Base-by-base conservation (phyloP, 2,329 filamentous ascomycete species). In the Didymella segeticola region DNA sequence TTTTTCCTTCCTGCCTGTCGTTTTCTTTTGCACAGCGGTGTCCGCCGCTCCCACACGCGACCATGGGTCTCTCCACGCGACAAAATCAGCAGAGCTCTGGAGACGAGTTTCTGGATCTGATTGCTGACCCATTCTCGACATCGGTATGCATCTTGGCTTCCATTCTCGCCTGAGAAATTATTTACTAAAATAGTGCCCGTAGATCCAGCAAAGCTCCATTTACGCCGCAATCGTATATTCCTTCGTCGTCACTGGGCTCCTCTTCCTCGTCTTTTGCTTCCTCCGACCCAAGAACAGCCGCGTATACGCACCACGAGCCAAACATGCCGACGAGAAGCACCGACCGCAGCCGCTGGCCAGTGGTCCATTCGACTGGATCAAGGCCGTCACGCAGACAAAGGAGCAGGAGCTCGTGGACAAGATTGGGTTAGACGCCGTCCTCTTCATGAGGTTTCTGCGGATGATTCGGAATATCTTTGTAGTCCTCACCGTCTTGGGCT, bases 381-480 rank as follows among this genome's bases (percentile, higher is more conserved):
- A 79, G 17, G 92, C 93, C 0, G 78, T 98, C 37, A 81, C 90
- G 73, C 83, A 81, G 57, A 92, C 90, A 23, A 87, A 84, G 53
- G 95, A 98, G 77, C 79, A 86, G 52, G 84, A 90, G 6, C 75
- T 97, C 49, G 82, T 96, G n/a, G 83, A 89, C 15, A 86, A 90
- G 64, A 87, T 96, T 22, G 95, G 95, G 31, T 82, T 99, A 77
- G 95, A 99, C 76, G 95, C 93, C 4, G 89, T 90, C 2, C 78
- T 98, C 26, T 98, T 98, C 72, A 79, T 98, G 61, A 86, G 93
- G 42, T 93, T 96, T 68, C 84, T 88, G 52, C 83, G 87, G 58
- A 97, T 98, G 93, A 88, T 91, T 66, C 86, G 95, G 53, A 93
- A 96, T 70, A 90, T 98, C 50, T 96, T 97, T 70, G 70, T 90